Percentiles rank a stretch among this genome's conserved stretches.
Conservation (phyloP, 129 eudicot species). For the Silybum marianum region DNA sequence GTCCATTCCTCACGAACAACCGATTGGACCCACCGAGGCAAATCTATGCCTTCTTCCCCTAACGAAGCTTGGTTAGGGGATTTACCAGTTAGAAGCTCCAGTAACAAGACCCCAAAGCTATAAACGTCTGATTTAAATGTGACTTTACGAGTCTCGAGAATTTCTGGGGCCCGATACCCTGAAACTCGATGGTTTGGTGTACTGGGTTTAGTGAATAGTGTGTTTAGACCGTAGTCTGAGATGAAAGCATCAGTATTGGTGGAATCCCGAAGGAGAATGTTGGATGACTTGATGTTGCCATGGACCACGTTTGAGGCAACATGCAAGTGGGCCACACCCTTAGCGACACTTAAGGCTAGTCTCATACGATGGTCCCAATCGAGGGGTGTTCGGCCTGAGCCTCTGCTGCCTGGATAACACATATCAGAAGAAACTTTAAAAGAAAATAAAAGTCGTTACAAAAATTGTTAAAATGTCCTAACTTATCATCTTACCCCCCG, state of each 20-base stretch:
- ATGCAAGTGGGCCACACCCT: conserved; percentile 67
- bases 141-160: conserved; percentile 49
- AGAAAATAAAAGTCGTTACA: too few species aligned
- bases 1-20: conserved; percentile 76
- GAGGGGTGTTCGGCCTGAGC: conserved; percentile 55
- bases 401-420: conserved; percentile 55
- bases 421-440: neutral
- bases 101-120: conserved; percentile 69
- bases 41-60: conserved; percentile 66
- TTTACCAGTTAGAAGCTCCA: conserved; percentile 72
- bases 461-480: too few species aligned
- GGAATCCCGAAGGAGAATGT: conserved; percentile 57
- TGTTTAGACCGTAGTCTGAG: conserved; percentile 67
- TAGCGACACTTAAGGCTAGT: conserved; percentile 57
- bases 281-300: conserved; percentile 81
- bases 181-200: conserved; percentile 44
- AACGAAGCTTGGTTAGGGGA: conserved; percentile 67
- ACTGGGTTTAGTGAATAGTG: conserved; percentile 39
- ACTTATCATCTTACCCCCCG: too few species aligned
- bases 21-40: conserved; percentile 78
- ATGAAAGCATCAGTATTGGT: conserved; percentile 36
- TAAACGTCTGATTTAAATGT: conserved; percentile 67
- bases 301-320: conserved; percentile 55
- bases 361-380: conserved; percentile 74
- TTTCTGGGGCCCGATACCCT: conserved; percentile 80